Conservation (phyloP, 179 eudicot species). For the Corrigiola litoralis region DNA sequence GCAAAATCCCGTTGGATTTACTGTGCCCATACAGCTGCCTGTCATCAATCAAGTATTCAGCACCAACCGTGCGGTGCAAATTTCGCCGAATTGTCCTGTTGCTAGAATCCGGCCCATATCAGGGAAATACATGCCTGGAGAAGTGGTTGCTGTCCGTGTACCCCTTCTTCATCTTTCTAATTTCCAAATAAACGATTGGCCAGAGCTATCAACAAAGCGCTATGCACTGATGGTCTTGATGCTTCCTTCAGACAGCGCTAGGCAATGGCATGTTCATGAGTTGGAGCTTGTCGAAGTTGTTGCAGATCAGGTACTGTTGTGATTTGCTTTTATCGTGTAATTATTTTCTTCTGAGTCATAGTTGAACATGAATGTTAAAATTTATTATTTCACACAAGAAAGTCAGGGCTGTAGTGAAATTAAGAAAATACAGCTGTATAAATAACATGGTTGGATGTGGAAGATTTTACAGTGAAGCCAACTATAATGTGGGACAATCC, state of each 20-base stretch:
- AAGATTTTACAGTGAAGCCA: too few species aligned
- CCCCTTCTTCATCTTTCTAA: slow-evolving; percentile 88
- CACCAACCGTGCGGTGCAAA: slow-evolving; percentile 68
- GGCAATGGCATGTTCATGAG: slow-evolving; percentile 92
- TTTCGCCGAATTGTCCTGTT: slow-evolving; percentile 77
- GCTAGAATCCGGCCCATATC: slow-evolving; percentile 64
- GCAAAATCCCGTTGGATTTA: slow-evolving; percentile 77
- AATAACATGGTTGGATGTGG: too few species aligned
- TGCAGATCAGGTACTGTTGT: slow-evolving; percentile 99
- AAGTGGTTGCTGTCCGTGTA: slow-evolving; percentile 97
- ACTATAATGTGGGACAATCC: too few species aligned
- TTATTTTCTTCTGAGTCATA: too few species aligned
- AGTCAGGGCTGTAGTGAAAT: too few species aligned
- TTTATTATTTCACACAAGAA: too few species aligned
- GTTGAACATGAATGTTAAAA: too few species aligned
- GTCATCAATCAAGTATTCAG: slow-evolving; percentile 76
- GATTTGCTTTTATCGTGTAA: slow-evolving; percentile 21
- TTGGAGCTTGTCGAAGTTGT: slow-evolving; percentile 98
- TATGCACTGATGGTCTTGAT: slow-evolving; percentile 96
- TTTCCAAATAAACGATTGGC: slow-evolving; percentile 94
- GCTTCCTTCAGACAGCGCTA: slow-evolving; percentile 88
- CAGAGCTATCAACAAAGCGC: slow-evolving; percentile 83
- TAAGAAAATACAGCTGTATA: too few species aligned
- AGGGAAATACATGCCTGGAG: slow-evolving; percentile 74
- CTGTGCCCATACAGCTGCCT: slow-evolving; percentile 87